Evolutionary conservation across 148 eudicot species (phyloP).

Genomic region (Suaeda aralocaspica): DNA sequence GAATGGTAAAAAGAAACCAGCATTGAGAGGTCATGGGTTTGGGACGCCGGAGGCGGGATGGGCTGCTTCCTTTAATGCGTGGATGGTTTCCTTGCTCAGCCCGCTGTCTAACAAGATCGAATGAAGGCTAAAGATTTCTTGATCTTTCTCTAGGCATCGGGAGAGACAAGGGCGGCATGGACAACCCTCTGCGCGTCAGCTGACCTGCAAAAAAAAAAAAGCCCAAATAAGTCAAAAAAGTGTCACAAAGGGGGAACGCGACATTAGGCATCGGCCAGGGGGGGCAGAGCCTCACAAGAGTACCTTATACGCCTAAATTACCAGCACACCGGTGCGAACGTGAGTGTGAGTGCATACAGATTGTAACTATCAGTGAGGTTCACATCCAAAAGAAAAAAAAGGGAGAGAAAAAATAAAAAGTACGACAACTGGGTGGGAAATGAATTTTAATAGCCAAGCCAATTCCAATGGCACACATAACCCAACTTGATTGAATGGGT

Average conservation of each 20-base stretch:
- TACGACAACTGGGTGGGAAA: neutral
- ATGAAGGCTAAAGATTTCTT: slow-evolving; percentile 40
- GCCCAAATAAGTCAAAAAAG: neutral
- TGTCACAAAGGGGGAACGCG: neutral
- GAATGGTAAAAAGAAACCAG: slow-evolving; percentile 46
- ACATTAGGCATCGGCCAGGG: neutral
- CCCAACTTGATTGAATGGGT: neutral
- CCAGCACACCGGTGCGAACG: too few relatives aligned
- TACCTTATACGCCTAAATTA: too few relatives aligned
- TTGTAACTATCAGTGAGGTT: neutral
- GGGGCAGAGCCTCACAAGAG: too few relatives aligned
- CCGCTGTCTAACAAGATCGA: slow-evolving; percentile 65
- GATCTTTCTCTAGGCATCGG: slow-evolving; percentile 40
- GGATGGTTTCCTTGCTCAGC: slow-evolving; percentile 59
- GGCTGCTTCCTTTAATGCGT: slow-evolving; percentile 14
- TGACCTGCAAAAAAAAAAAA: slow-evolving; percentile 32
- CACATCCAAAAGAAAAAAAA: neutral
- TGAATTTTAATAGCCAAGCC: neutral
- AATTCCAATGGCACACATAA: neutral
- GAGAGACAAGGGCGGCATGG: slow-evolving; percentile 50
- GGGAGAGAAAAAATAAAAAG: too few relatives aligned
- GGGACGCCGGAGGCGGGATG: slow-evolving; percentile 15
- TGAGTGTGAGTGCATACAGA: too few relatives aligned
- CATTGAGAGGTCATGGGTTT: slow-evolving; percentile 26
- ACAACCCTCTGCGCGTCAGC: slow-evolving; percentile 42